Evolutionary conservation across 2,329 filamentous ascomycete genomes (phyloP), one percentile per base, ranked within the genome.

Genomic region (Xylariaceae sp.): DNA sequence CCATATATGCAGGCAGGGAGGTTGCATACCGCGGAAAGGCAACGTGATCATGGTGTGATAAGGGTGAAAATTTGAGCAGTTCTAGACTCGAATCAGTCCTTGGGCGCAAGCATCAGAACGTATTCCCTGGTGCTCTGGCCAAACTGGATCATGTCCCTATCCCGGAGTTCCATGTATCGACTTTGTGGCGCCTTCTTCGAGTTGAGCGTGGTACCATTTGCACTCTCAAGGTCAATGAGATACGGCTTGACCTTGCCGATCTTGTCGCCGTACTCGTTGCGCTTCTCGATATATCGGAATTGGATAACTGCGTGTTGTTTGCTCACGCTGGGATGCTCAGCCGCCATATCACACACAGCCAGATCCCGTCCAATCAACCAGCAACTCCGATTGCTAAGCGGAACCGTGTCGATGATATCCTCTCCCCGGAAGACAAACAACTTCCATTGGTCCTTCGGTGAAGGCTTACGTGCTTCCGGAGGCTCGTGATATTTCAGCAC

Each of bases 401-500:
- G 85, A 18, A 97, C 80, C 1, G 90, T 95, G 70, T 96, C 91
- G 39, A 96, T 73, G 2, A 95, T 81, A 58, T 92, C 89, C 34
- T 82, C 74, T 9, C 86, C 89, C 71, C 96, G 96, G 82, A 99
- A 99, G 18, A 97, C 83, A 72, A 95, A 97, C 52, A 99, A 78
- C 61, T 90, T 89, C 93, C 93, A 99, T 59, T 84, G 78, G 66
- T 94, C 86, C 57, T 85, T 87, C 0, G 88, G 71, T 0, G 92
- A 82, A 0, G 94, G 90, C 67, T 96, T 96, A 60, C 94, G 88
- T 53, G 93, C 90, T 77, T 99, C 94, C 9, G 90, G 78, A 1
- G 94, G 94, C 75, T 99, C 94, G 76, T 97, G 90, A 74, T 99
- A 99, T 78, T 97, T 97, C 51, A 99, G 83, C 2, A 90, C 85